Conservation (phyloP, 2,329 filamentous ascomycete species). For the Phialophora verrucosa region DNA sequence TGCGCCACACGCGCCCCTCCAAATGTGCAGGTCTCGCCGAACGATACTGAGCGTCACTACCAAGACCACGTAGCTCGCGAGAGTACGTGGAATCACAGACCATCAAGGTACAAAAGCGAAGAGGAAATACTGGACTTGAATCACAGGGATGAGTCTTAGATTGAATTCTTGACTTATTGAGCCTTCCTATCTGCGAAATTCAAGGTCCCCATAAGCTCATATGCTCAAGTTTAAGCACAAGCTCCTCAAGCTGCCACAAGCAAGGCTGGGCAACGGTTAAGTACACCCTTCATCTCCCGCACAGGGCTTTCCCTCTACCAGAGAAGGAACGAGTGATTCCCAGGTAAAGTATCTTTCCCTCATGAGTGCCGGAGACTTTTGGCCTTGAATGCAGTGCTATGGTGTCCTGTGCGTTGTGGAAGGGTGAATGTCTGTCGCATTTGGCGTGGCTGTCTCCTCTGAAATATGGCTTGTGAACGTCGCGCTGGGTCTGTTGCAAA, state of each 20-base stretch:
- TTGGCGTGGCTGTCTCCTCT: neutral
- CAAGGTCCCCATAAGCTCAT: neutral
- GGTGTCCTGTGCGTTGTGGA: slow-evolving; percentile 28
- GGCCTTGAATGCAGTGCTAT: slow-evolving; percentile 28
- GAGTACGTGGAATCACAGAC: neutral
- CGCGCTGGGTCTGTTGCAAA: neutral
- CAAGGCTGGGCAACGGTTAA: slow-evolving; percentile 76
- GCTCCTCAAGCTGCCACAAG: neutral
- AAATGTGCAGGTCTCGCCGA: neutral
- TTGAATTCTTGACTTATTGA: neutral
- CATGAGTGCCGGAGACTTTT: slow-evolving; percentile 76
- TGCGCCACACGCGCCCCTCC: neutral
- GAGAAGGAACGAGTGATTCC: slow-evolving; percentile 51
- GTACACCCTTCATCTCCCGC: slow-evolving; percentile 75
- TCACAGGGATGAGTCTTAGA: neutral
- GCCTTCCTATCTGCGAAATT: neutral
- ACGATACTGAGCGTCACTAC: neutral
- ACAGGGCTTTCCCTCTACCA: slow-evolving; percentile 96
- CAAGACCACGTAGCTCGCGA: neutral
- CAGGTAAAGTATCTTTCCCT: slow-evolving; percentile 95
- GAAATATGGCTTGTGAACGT: neutral
- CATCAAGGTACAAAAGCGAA: too few relatives aligned
- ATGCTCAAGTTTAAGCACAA: neutral
- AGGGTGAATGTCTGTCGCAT: neutral
- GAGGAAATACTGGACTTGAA: neutral